These are phyloP conservation scores for Cordyceps cicadae DNA, from an alignment of 2,329 filamentous ascomycete genomes.

Conservation along the genomic window DNA sequence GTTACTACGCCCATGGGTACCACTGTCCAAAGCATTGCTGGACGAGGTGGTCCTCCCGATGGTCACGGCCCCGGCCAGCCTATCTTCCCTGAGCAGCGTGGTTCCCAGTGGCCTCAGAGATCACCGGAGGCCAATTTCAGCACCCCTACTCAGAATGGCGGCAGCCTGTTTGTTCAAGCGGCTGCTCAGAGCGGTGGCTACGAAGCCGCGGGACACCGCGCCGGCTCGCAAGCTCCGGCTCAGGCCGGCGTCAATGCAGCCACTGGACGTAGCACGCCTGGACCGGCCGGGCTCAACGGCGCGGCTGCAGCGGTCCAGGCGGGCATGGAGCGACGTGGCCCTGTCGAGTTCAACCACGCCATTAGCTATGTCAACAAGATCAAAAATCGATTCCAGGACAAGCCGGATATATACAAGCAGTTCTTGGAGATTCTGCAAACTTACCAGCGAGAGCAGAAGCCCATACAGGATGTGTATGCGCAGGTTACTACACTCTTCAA, in stretches of 20 bases:
- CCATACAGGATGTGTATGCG: slow-evolving; percentile 95
- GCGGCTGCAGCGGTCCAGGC: slow-evolving; percentile 46
- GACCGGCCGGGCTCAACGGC: slow-evolving; percentile 54
- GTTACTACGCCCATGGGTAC: slow-evolving; percentile 98
- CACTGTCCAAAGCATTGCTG: slow-evolving; percentile 77
- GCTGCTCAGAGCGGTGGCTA: slow-evolving; percentile 29
- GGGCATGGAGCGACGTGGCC: slow-evolving; percentile 75
- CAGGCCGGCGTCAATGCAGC: slow-evolving; percentile 45
- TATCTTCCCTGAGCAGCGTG: slow-evolving; percentile 34
- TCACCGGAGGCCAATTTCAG: slow-evolving; percentile 53
- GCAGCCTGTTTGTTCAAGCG: slow-evolving; percentile 38
- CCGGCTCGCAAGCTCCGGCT: slow-evolving; percentile 27
- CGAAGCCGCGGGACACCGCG: slow-evolving; percentile 17
- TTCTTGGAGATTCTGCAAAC: slow-evolving; percentile 97
- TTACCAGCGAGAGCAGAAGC: slow-evolving; percentile 95
- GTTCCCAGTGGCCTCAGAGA: slow-evolving; percentile 49
- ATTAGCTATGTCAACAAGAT: slow-evolving; percentile 99
- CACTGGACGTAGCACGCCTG: slow-evolving; percentile 50
- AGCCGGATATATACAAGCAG: slow-evolving; percentile 98
- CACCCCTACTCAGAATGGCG: slow-evolving; percentile 44
- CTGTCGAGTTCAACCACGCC: slow-evolving; percentile 97
- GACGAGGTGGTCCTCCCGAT: slow-evolving; percentile 40
- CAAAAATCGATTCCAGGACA: slow-evolving; percentile 96
- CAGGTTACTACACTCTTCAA: slow-evolving; percentile 94
- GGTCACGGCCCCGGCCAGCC: slow-evolving; percentile 32